phyloP scores from a whole-genome alignment of 1,284 basidiomycete genomes.

The Rhodotorula sp. region DNA sequence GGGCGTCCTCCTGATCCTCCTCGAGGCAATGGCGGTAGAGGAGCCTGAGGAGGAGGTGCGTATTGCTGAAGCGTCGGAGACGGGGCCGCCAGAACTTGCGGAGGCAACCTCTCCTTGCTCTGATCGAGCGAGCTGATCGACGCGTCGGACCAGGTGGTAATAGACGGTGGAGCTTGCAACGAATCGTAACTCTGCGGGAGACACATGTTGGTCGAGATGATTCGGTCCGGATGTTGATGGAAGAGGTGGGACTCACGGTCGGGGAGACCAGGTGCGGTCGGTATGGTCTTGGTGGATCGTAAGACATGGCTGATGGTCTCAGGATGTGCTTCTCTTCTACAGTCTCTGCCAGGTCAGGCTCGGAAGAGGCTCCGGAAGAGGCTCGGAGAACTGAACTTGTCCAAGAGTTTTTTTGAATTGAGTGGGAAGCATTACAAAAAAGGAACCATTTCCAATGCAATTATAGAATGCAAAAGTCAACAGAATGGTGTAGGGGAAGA shows the following conservation, averaged over 20 bases:
- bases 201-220: too few relatives aligned
- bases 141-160: neutral
- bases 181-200: slow-evolving; percentile 12
- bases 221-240: neutral
- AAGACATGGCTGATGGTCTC: neutral
- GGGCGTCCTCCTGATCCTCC: neutral
- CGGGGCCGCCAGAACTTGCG: too few relatives aligned
- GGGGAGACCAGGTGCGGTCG: neutral
- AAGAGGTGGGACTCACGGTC: neutral
- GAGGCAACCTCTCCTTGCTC: too few relatives aligned
- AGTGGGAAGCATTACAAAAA: neutral
- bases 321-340: neutral
- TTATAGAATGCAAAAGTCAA: neutral
- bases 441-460: neutral
- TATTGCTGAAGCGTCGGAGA: too few relatives aligned
- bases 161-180: neutral
- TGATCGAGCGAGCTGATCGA: neutral
- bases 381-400: too few relatives aligned
- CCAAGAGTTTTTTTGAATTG: too few relatives aligned
- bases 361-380: too few relatives aligned
- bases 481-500: too few relatives aligned
- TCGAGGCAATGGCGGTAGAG: neutral
- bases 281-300: neutral
- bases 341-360: neutral
- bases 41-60: neutral